Percentiles rank a stretch among this genome's conserved stretches.
Conservation (phyloP, 805 yeast genomes). For the Candida mattraensis region DNA sequence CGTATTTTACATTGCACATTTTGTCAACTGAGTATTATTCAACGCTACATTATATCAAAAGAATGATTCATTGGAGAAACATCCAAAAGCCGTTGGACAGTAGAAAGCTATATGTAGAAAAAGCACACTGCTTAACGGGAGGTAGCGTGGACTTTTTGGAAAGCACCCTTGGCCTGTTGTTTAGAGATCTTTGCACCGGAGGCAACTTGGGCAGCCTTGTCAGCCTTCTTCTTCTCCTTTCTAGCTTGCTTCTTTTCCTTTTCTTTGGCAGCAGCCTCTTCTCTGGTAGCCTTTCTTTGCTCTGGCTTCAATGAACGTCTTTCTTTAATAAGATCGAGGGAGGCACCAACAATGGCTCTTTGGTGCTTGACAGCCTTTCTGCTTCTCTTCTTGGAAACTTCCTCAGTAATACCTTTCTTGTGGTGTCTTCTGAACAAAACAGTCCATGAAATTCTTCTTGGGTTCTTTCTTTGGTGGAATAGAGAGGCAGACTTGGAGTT, state of each 20-base stretch:
- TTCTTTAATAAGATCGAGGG: conserved; percentile 96
- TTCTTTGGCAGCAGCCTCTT: conserved; percentile 77
- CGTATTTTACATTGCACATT: too few relatives aligned
- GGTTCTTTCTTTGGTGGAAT: conserved; percentile 99
- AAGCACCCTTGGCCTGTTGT: conserved; percentile 97
- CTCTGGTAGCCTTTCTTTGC: conserved; percentile 97
- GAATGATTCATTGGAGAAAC: too few relatives aligned
- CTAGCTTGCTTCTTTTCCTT: conserved; percentile 88
- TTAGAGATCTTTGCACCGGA: conserved; percentile 80
- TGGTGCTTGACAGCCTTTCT: conserved; percentile 98
- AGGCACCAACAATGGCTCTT: conserved; percentile 99
- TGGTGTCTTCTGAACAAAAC: conserved; percentile 99
- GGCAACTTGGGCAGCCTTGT: conserved; percentile 80
- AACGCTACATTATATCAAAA: too few relatives aligned
- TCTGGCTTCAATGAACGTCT: conserved; percentile 96
- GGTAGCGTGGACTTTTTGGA: conserved; percentile 94
- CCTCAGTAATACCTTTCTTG: conserved; percentile 99
- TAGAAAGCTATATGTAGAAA: conserved; percentile 3
- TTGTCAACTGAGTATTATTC: too few relatives aligned
- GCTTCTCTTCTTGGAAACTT: conserved; percentile 93
- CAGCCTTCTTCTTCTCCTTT: conserved; percentile 94
- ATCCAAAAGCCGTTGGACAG: too few relatives aligned
- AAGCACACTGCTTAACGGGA: conserved; percentile 69
- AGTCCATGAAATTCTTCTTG: conserved; percentile 99
- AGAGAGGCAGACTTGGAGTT: conserved; percentile 96